Conservation (phyloP, 1,284 basidiomycete species). For the Volvariella volvacea region DNA sequence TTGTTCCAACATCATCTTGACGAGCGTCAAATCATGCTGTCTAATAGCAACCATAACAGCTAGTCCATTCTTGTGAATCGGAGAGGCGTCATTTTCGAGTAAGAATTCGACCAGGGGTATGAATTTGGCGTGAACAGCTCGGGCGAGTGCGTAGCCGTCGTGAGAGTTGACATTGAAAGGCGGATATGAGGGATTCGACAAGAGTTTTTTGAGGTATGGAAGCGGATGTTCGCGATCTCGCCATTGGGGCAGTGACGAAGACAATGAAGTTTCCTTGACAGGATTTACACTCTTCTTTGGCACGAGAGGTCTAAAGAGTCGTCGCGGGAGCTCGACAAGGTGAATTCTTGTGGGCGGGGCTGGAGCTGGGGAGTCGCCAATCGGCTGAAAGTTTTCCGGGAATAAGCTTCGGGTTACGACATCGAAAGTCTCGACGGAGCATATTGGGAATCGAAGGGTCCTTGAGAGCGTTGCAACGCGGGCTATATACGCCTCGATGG, state of each 20-base stretch:
- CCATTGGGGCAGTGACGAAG: conserved; percentile 20
- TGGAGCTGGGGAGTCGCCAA: neutral
- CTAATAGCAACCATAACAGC: conserved; percentile 73
- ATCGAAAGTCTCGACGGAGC: conserved; percentile 49
- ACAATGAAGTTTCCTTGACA: no score
- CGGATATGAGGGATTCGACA: conserved; percentile 30
- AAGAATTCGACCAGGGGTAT: conserved; percentile 62
- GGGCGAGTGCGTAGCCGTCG: conserved; percentile 72
- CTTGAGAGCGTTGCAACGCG: conserved; percentile 32
- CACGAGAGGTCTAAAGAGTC: conserved; percentile 50
- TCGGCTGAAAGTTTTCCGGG: neutral
- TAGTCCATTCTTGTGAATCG: conserved; percentile 49
- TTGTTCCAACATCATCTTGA: conserved; percentile 71
- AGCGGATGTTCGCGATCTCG: conserved; percentile 45
- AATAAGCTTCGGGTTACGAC: conserved; percentile 29
- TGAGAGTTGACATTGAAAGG: conserved; percentile 51
- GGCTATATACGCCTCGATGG: neutral
- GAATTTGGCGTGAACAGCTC: conserved; percentile 63
- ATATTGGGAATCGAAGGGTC: conserved; percentile 60
- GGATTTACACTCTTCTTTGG: conserved; percentile 23
- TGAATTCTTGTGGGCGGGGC: neutral
- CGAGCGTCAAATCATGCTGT: conserved; percentile 57
- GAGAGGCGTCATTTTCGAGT: conserved; percentile 67
- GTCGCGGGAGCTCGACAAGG: conserved; percentile 44
- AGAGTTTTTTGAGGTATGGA: conserved; percentile 56